Percentiles rank a stretch among this genome's conserved stretches.
Evolutionary conservation across 2,329 filamentous ascomycete species (phyloP).

Genomic region (Fusarium guadeloupense): DNA sequence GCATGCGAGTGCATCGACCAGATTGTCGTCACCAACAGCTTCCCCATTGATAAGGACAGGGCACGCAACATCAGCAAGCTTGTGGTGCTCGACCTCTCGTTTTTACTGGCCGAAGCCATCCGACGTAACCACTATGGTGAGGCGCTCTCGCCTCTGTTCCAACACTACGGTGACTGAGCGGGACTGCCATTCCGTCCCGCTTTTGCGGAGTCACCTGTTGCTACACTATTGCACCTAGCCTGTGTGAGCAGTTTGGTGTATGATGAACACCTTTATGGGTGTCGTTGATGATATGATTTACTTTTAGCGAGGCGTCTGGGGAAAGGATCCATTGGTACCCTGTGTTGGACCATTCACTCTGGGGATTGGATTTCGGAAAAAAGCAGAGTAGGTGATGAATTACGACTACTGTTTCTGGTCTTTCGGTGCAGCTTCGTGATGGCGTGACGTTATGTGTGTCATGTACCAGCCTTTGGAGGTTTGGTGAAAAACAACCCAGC

Average conservation of each 20-base stretch:
- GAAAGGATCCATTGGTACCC: slow-evolving; percentile 36
- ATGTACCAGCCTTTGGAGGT: slow-evolving; percentile 1
- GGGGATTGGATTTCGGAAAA: slow-evolving; percentile 19
- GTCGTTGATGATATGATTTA: slow-evolving; percentile 26
- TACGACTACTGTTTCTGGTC: slow-evolving; percentile 33
- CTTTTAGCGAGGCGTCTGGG: slow-evolving; percentile 51
- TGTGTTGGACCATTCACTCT: slow-evolving; percentile 26
- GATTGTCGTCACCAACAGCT: slow-evolving; percentile 96
- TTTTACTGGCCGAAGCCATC: slow-evolving; percentile 89
- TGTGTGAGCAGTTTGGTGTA: slow-evolving; percentile 5
- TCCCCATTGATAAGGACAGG: slow-evolving; percentile 84
- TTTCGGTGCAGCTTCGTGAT: slow-evolving; percentile 14
- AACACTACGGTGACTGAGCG: slow-evolving; percentile 67
- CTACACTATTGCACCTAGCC: slow-evolving; percentile 10
- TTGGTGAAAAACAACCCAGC: slow-evolving; percentile 59
- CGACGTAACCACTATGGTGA: slow-evolving; percentile 97
- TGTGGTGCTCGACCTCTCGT: slow-evolving; percentile 87
- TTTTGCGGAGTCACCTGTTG: slow-evolving; percentile 16
- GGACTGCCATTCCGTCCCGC: slow-evolving; percentile 5
- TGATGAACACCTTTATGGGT: slow-evolving; percentile 32
- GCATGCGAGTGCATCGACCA: slow-evolving; percentile 92
- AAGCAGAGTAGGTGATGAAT: slow-evolving; percentile 43
- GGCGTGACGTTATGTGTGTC: slow-evolving; percentile 10
- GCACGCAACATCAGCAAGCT: slow-evolving; percentile 80
- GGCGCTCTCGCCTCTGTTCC: slow-evolving; percentile 75